A percentile compares a stretch with the other conserved stretches of the same genome.
These are phyloP conservation scores for Salix caprea DNA, from an alignment of 345 rosid genomes.

Conservation along the genomic window DNA sequence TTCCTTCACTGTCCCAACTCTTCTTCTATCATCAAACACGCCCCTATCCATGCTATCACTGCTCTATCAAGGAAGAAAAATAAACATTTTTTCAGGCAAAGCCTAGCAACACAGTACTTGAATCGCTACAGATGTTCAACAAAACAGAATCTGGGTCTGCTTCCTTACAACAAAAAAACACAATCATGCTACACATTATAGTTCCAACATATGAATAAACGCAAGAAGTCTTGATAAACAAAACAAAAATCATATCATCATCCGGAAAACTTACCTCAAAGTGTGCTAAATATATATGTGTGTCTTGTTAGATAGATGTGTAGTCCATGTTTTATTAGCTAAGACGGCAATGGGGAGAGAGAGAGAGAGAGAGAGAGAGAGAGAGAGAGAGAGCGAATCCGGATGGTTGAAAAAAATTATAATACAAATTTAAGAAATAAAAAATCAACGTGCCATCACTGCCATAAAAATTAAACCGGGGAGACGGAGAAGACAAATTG, in stretches of 20 bases:
- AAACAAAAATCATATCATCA: background rate
- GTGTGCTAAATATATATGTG: background rate
- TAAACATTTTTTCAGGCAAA: background rate
- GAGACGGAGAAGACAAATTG: background rate
- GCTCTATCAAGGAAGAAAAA: constrained; percentile 3
- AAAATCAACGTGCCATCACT: no score
- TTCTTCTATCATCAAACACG: constrained; percentile 34
- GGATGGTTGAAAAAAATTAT: constrained; percentile 11
- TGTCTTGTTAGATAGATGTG: background rate
- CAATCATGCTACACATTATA: background rate
- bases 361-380: background rate
- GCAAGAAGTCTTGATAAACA: background rate
- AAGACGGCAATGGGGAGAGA: constrained; percentile 10
- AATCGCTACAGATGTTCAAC: background rate
- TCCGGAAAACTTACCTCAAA: background rate
- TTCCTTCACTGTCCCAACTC: constrained; percentile 62
- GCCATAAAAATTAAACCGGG: background rate
- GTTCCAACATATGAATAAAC: background rate
- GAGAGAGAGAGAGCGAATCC: background rate
- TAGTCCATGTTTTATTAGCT: background rate
- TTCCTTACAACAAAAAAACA: background rate
- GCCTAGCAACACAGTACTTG: background rate
- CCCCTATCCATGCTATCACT: constrained; percentile 37
- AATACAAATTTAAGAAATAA: background rate
- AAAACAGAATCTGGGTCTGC: background rate